Evolutionary conservation across 2,329 filamentous ascomycete species (phyloP), one percentile per base, ranked within the genome.

Genomic region (Drechslerella dactyloides): DNA sequence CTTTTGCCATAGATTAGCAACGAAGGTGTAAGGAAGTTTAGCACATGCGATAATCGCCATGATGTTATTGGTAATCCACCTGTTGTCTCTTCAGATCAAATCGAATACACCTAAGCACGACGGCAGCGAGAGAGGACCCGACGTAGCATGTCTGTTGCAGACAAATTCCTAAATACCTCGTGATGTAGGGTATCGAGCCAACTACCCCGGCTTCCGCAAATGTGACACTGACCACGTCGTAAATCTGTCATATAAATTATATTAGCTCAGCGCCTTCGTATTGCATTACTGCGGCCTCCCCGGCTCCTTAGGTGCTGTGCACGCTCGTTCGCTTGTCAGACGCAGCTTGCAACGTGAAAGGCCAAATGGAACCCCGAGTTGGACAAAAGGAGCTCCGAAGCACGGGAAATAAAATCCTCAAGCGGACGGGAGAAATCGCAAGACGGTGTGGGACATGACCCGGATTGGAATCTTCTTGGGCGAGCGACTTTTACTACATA

Each of bases 261-360:
- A 48, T 48, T 48, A 48, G 7, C 44, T 48, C 44, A 48, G 44
- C 44, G 40, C 5, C 11, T 48, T 48, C 44, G 44, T 23, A 48
- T 48, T 48, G 61, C 40, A 15, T 48, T 55, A 50, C 65, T 55
- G 15, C 53, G 46, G 64, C 60, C 56, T 68, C 23, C 37, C 48
- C 57, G 52, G 60, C 58, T 72, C 23, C 59, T 69, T 50, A 13
- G 33, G 8, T 69, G 69, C 48, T 51, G 30, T 23, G 48, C 19
- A 11, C 69, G 69, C 53, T 63, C 58, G 53, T 2, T 11, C 15
- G 1, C 17, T 35, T 73, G 24, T 72, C 70, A 58, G 70, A 48
- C 44, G 21, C 5, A 19, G 44, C 44, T 48, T 48, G 44, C 44
- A 53, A 53, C 24, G 24, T 24, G 17, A 53, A 30, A 23, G 50